These are phyloP conservation scores for Bromus sterilis DNA, from an alignment of 176 grass and related monocot genomes.

Conservation along the genomic window DNA sequence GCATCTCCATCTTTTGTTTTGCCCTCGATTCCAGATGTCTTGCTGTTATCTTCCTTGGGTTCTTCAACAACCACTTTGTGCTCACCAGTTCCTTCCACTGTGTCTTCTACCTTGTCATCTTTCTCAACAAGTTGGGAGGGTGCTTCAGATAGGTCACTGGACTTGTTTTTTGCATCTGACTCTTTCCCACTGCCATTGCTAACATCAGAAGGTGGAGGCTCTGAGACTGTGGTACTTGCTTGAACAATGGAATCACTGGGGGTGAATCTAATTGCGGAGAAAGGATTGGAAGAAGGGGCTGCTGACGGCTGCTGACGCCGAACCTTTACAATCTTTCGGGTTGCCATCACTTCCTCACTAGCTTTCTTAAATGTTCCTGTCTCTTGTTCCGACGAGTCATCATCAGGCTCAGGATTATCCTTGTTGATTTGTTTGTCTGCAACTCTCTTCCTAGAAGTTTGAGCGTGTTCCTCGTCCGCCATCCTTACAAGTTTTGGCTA, in stretches of 20 bases:
- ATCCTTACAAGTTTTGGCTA: conserved; percentile 34
- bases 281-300: conserved; percentile 68
- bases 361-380: conserved; percentile 87
- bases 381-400: conserved; percentile 47
- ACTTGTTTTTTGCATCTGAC: not conserved
- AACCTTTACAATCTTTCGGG: conserved; percentile 76
- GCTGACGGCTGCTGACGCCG: conserved; percentile 46
- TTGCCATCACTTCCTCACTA: conserved; percentile 96
- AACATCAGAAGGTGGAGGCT: conserved; percentile 34
- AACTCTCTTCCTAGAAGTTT: conserved; percentile 81
- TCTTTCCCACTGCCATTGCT: conserved; percentile 34
- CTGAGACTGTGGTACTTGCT: conserved; percentile 24
- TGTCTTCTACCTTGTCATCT: conserved; percentile 33
- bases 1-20: conserved; percentile 26
- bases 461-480: conserved; percentile 59
- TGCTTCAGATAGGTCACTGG: conserved; percentile 1
- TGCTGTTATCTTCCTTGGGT: conserved; percentile 26
- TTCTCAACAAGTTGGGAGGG: conserved; percentile 19
- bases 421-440: conserved; percentile 72
- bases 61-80: conserved; percentile 24
- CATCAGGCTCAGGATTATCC: conserved; percentile 86
- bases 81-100: conserved; percentile 23
- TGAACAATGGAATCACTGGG: conserved; percentile 38
- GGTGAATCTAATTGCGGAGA: conserved; percentile 64
- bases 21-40: conserved; percentile 26